Conservation (phyloP, 495 filamentous ascomycete genomes). For the Entonaema liquescens region DNA sequence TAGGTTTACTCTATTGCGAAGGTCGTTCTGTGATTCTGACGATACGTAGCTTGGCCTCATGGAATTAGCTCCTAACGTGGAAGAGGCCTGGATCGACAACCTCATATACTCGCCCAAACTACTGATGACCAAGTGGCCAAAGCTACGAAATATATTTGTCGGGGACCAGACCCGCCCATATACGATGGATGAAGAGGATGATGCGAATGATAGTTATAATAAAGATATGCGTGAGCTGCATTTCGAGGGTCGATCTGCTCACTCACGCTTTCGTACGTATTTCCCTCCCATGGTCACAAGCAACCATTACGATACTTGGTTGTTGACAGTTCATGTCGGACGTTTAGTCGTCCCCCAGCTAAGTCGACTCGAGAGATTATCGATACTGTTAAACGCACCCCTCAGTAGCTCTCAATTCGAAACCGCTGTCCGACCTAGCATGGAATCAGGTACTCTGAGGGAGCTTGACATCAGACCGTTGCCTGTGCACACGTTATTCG, state of each 20-base stretch:
- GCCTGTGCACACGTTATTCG: neutral
- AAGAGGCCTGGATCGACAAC: conserved; percentile 37
- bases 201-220: neutral
- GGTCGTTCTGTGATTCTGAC: conserved; percentile 17
- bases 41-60: conserved; percentile 12
- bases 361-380: conserved; percentile 34
- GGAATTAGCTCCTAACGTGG: conserved; percentile 31
- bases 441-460: conserved; percentile 40
- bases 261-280: neutral
- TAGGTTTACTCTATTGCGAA: conserved; percentile 11
- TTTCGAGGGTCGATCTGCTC: conserved; percentile 4
- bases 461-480: conserved; percentile 35
- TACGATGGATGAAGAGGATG: neutral
- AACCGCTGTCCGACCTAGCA: conserved; percentile 26
- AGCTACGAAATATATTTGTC: conserved; percentile 29
- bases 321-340: neutral
- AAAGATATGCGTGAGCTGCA: conserved; percentile 31
- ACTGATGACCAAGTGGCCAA: conserved; percentile 19
- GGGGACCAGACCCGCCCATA: conserved; percentile 1
- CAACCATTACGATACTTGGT: neutral
- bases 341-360: neutral
- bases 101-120: neutral
- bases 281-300: neutral
- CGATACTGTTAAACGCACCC: neutral
- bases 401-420: conserved; percentile 1